Conservation (phyloP, 352 stramenopile genomes). For the Globisporangium echinulatum region DNA sequence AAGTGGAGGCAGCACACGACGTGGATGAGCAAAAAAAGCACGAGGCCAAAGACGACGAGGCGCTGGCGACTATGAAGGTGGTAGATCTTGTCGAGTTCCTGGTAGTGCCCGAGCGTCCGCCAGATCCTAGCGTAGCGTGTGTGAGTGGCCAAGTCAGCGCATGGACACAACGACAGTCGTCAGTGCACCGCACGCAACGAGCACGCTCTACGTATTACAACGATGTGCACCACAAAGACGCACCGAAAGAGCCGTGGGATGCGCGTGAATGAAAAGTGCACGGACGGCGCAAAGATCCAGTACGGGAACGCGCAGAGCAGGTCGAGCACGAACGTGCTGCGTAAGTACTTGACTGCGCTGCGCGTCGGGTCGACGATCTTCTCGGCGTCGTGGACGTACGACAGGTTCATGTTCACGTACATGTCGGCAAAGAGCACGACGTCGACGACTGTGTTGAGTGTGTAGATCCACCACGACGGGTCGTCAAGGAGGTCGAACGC, state of each 20-base stretch:
- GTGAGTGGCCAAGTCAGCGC: too few relatives aligned
- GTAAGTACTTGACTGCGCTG: slow-evolving; percentile 35
- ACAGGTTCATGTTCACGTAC: slow-evolving; percentile 54
- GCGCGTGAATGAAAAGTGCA: slow-evolving; percentile 23
- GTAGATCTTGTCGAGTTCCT: slow-evolving; percentile 33
- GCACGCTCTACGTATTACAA: background rate
- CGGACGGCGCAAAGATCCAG: slow-evolving; percentile 18
- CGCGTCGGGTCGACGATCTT: slow-evolving; percentile 39
- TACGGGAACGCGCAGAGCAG: slow-evolving; percentile 41
- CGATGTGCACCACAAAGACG: too few relatives aligned
- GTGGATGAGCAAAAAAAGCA: slow-evolving; percentile 50
- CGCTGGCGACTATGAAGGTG: slow-evolving; percentile 38
- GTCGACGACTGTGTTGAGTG: slow-evolving; percentile 26
- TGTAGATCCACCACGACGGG: slow-evolving; percentile 22
- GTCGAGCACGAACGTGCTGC: slow-evolving; percentile 30
- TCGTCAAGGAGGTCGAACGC: slow-evolving; percentile 40
- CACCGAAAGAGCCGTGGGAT: slow-evolving; percentile 37
- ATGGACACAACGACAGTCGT: background rate
- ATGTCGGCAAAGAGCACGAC: slow-evolving; percentile 31
- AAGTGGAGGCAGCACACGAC: slow-evolving; percentile 39
- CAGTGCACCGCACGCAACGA: background rate
- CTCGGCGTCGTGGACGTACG: slow-evolving; percentile 41
- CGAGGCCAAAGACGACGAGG: slow-evolving; percentile 30
- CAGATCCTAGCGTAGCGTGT: slow-evolving; percentile 18
- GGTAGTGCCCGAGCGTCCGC: slow-evolving; percentile 18